Evolutionary conservation across 2,329 filamentous ascomycete genomes (phyloP).

Genomic region (Pseudogymnoascus verrucosus): DNA sequence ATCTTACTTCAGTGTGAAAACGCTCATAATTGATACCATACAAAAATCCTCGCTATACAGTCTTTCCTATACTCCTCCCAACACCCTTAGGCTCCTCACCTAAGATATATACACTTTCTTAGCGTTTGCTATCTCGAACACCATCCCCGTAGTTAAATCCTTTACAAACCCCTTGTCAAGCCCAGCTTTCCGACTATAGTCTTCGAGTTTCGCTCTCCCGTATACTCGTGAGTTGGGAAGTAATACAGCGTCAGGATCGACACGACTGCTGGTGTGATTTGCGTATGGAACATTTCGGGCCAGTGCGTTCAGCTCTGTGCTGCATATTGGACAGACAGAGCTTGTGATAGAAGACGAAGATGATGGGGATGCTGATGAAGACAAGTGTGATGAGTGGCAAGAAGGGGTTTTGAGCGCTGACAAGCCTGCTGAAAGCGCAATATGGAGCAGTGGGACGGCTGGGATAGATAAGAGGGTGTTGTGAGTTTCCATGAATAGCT

Average conservation of each 20-base stretch:
- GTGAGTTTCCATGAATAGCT: slow-evolving; percentile 77
- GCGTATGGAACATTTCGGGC: slow-evolving; percentile 87
- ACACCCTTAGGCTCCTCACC: not conserved
- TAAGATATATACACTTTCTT: slow-evolving; percentile 90
- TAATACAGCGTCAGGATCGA: slow-evolving; percentile 79
- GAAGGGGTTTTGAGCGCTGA: slow-evolving; percentile 93
- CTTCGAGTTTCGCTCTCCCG: slow-evolving; percentile 62
- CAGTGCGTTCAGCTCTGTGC: slow-evolving; percentile 86
- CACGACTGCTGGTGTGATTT: slow-evolving; percentile 87
- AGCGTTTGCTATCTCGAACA: slow-evolving; percentile 53
- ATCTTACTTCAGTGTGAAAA: not conserved
- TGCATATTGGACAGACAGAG: slow-evolving; percentile 90
- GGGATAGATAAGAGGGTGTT: slow-evolving; percentile 80
- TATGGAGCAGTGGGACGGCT: slow-evolving; percentile 74
- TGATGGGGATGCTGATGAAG: slow-evolving; percentile 22
- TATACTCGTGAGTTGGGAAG: slow-evolving; percentile 85
- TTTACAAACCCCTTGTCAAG: slow-evolving; percentile 59
- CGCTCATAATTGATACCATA: not conserved
- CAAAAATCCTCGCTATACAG: not conserved
- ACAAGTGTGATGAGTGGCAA: slow-evolving; percentile 57
- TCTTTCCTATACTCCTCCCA: not conserved
- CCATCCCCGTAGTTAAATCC: slow-evolving; percentile 68
- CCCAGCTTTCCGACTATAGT: slow-evolving; percentile 73
- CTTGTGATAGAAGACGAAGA: slow-evolving; percentile 34
- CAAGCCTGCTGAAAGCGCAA: slow-evolving; percentile 81